Evolutionary conservation across 2,329 filamentous ascomycete species (phyloP), one percentile per base, ranked within the genome.

Genomic region (Alternaria brassicicola): DNA sequence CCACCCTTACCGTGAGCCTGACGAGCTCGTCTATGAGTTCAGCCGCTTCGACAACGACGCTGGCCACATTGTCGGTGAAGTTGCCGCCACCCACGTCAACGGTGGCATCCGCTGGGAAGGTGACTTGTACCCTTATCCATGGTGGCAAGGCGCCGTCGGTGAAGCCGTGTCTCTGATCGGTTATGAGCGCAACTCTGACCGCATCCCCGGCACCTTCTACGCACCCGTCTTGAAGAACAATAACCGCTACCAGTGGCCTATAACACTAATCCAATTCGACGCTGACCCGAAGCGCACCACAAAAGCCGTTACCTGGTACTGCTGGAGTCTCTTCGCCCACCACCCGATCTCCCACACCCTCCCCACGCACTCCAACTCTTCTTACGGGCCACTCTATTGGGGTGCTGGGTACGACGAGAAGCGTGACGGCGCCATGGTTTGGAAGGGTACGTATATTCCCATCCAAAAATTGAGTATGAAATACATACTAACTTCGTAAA

Each of bases 141-240:
- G 68, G 69, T 73, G 75, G 86, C 84, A 85, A 48, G 87, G 86
- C 25, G 80, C 84, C 8, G 85, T 90, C 3, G 83, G 83, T 13
- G 88, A 90, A 70, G 87, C 86, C 23, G 81, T 90, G n/a, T 87
- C 84, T 54, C 78, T 89, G 15, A 81, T 90, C 61, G 85, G 87
- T 17, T 85, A 85, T 28, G 88, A 90, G 79, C 81, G 88, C 55
- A 90, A 90, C 74, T 80, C 82, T 3, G 85, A 88, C 64, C 81
- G 82, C 19, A 81, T 88, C 42, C 81, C 82, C 2, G 84, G 84
- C 6, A 81, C 83, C 1, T 69, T 68, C 49, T 72, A 74, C 53
- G 73, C 74, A 1, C 74, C 75, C 0, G 64, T 75, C 1, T 35
- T 77, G 21, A 72, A 75, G 55, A 76, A 77, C 60, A 64, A 71